Evolutionary conservation across 2,329 filamentous ascomycete species (phyloP), one percentile per base, ranked within the genome.

Genomic region (Lizonia empirigonia): DNA sequence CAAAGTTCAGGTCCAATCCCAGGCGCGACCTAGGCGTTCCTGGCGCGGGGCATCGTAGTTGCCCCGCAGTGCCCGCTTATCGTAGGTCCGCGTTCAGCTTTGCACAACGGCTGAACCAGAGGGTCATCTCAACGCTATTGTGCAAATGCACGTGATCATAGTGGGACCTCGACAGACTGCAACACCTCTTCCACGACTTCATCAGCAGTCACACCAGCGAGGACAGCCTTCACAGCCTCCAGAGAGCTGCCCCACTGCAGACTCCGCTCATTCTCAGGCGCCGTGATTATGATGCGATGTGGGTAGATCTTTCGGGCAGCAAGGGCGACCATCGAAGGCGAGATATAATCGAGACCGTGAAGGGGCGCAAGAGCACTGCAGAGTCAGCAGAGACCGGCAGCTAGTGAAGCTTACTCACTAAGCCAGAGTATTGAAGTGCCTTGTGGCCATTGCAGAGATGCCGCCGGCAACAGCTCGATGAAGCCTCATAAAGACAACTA

Each of bases 231-330:
- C 1, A 97, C 84, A 4, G 89, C 88, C 23, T 82, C 79, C 0
- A 88, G 60, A 44, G 88, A 85, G 71, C 93, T 97, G 0, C 94
- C 94, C 85, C 95, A 99, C 71, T 96, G 90, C 78, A 96, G 82
- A 70, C 91, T 97, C 38, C 91, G 82, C 76, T 97, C 94, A 50
- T 85, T 84, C 55, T 85, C 82, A 1, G 90, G 82, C 1, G 76
- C 74, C 0, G 88, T 84, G 47, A 97, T 82, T 12, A 83, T 74
- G 24, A 99, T 85, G 7, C 91, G 86, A 75, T 99, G 94, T 15
- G 88, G 80, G 68, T 96, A 99, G 19, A 96, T 83, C 76, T 97
- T 97, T 54, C 85, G 85, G 2, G 88, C 86, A 5, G 94, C 94
- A 36, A 99, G 79, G 7, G 82, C 85, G 16, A 97, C 87, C 20